Base-by-base conservation (phyloP, 495 filamentous ascomycete species). In the Aspergillus sclerotioniger region DNA sequence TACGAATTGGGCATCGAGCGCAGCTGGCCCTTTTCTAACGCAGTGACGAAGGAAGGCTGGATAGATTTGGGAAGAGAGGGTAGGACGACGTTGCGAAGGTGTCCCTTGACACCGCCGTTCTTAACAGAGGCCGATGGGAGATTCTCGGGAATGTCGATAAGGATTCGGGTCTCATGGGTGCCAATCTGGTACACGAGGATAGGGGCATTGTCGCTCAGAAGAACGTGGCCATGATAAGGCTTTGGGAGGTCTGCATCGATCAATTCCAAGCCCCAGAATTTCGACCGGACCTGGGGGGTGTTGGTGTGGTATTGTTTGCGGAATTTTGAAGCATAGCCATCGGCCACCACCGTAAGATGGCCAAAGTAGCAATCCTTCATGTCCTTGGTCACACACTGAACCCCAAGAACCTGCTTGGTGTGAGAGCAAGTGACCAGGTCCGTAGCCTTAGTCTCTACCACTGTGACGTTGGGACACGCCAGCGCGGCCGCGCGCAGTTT, bases 121-220 rank as follows among this genome's bases (percentile, higher is more conserved):
- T 82, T 77, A 9, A 84, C 65, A 0, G 82, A 77, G 0, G 93
- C 92, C 6, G 84, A 82, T n/a, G 91, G 85, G 3, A 87, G 71
- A 64, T 87, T 84, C 51, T 90, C 86, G 16, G 91, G 92, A n/a
- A 98, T 82, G 73, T 98, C 92, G 64, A 98, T 82, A 12, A 98
- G 82, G 17, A 89, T 89, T 46, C 94, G 84, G 4, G 94, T 98
- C 72, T 97, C 94, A 76, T 88, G 91, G 12, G 90, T 89, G 63
- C 95, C 93, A 72, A 98, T 98, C 75, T 98, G 94, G 78, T 98
- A 98, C 57, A 98, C 82, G 17, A 98, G 85, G 45, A 96, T 87
- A 1, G 93, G 93, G 6, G 87, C 82, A 31, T 63, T 63, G 54
- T 89, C 84, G 56, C 88, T 87, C 56, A 98, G 85, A 37, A 97